Evolutionary conservation across 345 rosid genomes (phyloP).

Genomic region (Moricandia arvensis): DNA sequence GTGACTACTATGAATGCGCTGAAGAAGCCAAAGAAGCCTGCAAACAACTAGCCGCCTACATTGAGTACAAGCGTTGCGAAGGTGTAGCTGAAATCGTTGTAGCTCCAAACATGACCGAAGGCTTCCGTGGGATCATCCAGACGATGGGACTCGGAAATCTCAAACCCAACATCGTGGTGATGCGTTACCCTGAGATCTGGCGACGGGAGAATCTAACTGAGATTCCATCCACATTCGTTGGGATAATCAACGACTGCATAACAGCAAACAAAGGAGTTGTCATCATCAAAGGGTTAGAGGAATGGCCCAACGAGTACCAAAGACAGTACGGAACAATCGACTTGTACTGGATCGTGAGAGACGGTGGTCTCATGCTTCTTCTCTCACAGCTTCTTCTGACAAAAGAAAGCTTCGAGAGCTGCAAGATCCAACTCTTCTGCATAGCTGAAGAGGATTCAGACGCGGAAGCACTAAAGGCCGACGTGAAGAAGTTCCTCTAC

Average conservation of each 20-base stretch:
- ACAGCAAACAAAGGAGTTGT: slow-evolving; percentile 99
- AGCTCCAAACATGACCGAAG: slow-evolving; percentile 95
- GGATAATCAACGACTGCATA: slow-evolving; percentile 88
- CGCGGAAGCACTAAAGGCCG: slow-evolving; percentile 92
- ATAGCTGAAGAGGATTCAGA: slow-evolving; percentile 97
- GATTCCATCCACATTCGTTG: slow-evolving; percentile 90
- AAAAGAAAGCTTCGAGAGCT: slow-evolving; percentile 96
- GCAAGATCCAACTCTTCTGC: slow-evolving; percentile 97
- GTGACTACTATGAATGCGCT: slow-evolving; percentile 90
- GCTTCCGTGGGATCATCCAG: slow-evolving; percentile 95
- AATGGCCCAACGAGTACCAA: slow-evolving; percentile 99
- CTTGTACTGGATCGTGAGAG: slow-evolving; percentile 97
- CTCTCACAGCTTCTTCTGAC: slow-evolving; percentile 98
- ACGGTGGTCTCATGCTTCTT: slow-evolving; percentile 98
- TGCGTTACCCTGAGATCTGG: slow-evolving; percentile 99
- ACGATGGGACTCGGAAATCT: slow-evolving; percentile 99
- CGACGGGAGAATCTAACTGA: slow-evolving; percentile 89
- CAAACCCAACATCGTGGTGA: slow-evolving; percentile 95
- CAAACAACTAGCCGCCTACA: slow-evolving; percentile 83
- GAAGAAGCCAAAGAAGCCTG: slow-evolving; percentile 95
- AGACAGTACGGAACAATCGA: slow-evolving; percentile 95
- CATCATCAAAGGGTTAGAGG: slow-evolving; percentile 97
- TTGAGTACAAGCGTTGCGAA: slow-evolving; percentile 90
- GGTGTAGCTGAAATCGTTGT: slow-evolving; percentile 99
- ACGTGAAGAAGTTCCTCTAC: slow-evolving; percentile 88